Evolutionary conservation across 148 eudicot species (phyloP).

Genomic region (Euryodendron excelsum): DNA sequence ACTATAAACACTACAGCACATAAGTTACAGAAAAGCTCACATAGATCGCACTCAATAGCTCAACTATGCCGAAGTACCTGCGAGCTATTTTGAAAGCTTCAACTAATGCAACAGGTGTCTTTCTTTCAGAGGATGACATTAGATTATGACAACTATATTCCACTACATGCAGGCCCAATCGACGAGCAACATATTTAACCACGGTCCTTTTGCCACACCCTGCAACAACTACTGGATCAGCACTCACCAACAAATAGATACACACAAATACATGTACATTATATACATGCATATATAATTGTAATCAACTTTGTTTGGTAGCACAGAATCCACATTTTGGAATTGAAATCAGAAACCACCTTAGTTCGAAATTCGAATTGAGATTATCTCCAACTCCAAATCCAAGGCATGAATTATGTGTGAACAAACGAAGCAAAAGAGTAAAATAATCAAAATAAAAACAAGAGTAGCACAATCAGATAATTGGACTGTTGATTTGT

Average conservation of each 20-base stretch:
- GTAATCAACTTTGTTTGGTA: too few relatives aligned
- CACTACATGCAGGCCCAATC: constrained; percentile 87
- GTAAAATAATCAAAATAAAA: not conserved
- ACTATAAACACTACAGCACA: not conserved
- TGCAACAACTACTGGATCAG: constrained; percentile 40
- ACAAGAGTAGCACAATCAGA: not conserved
- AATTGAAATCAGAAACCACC: too few relatives aligned
- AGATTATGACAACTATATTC: constrained; percentile 82
- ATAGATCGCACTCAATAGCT: not conserved
- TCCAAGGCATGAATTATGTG: too few relatives aligned
- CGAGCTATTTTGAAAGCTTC: constrained; percentile 79
- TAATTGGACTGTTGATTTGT: not conserved
- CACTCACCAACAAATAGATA: constrained; percentile 13
- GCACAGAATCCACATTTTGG: too few relatives aligned
- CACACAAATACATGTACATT: constrained; percentile 3
- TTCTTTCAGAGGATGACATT: constrained; percentile 73
- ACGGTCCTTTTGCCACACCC: constrained; percentile 94
- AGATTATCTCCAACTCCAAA: too few relatives aligned
- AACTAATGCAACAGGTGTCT: constrained; percentile 56
- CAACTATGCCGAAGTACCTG: constrained; percentile 43
- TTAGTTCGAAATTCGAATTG: too few relatives aligned
- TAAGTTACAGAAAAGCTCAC: not conserved
- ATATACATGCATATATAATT: not conserved
- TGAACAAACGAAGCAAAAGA: too few relatives aligned
- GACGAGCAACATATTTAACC: constrained; percentile 72